A percentile compares a stretch with the other conserved stretches of the same genome.
Evolutionary conservation across 345 rosid genomes (phyloP).

Genomic region (Clarkia xantiana): DNA sequence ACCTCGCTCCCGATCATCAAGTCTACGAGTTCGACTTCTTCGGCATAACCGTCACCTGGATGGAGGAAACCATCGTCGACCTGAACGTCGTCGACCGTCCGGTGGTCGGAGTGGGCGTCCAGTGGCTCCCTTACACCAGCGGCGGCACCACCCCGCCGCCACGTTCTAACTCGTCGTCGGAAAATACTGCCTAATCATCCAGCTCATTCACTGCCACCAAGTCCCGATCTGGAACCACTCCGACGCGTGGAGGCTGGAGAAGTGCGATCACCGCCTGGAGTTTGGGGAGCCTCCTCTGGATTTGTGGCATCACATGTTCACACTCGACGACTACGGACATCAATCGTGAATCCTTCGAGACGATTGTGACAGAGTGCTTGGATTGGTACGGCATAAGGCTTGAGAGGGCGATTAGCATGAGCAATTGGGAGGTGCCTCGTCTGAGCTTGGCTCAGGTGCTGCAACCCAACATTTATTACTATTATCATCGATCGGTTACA

Average conservation of each 20-base stretch:
- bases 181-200: not conserved
- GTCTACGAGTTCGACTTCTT: not conserved
- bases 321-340: constrained; percentile 2
- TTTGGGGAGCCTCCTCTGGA: constrained; percentile 16
- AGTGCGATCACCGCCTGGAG: constrained; percentile 7
- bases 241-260: not conserved
- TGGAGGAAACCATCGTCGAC: not conserved
- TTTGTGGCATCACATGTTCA: constrained; percentile 8
- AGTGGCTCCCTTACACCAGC: not conserved
- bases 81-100: not conserved
- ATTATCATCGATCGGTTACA: too few species aligned
- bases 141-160: not conserved
- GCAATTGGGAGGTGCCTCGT: constrained; percentile 14
- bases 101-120: constrained; percentile 6
- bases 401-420: constrained; percentile 15
- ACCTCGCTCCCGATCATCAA: not conserved
- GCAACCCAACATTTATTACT: constrained; percentile 18
- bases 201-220: not conserved
- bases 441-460: constrained; percentile 15
- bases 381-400: constrained; percentile 13
- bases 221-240: not conserved
- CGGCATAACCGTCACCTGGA: constrained; percentile 1
- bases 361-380: constrained; percentile 17
- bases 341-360: constrained; percentile 10
- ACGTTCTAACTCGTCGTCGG: not conserved